A percentile compares a stretch with the other conserved stretches of the same genome.
Conservation (phyloP, 257 asterid species). For the Nyctanthes arbortristis region DNA sequence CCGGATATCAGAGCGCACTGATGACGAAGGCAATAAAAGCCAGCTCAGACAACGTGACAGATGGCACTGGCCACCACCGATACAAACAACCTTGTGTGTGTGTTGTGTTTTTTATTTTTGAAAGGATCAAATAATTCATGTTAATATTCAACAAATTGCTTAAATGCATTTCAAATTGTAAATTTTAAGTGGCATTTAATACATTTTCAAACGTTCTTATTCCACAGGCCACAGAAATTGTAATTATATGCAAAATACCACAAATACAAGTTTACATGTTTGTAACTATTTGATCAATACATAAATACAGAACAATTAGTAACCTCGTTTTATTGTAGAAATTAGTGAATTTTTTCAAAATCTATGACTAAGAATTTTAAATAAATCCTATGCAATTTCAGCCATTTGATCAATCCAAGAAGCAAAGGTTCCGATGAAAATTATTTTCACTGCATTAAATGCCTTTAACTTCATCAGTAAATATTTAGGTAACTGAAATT, state of each 20-base stretch:
- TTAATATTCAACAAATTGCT: slow-evolving; percentile 10
- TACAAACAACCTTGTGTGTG: too few species aligned
- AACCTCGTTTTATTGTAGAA: not conserved
- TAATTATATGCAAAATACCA: not conserved
- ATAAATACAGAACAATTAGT: slow-evolving; percentile 6
- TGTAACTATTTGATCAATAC: not conserved
- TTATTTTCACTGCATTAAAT: slow-evolving; percentile 33
- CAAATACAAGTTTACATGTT: not conserved
- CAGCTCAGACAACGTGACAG: too few species aligned
- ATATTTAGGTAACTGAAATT: slow-evolving; percentile 35
- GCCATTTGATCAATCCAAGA: slow-evolving; percentile 30
- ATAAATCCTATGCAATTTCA: not conserved
- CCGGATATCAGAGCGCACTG: too few species aligned
- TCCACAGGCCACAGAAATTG: not conserved
- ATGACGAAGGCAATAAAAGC: too few species aligned
- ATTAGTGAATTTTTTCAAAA: not conserved
- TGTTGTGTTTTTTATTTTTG: too few species aligned
- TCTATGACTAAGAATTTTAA: not conserved
- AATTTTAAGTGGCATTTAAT: not conserved
- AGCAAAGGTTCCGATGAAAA: slow-evolving; percentile 29
- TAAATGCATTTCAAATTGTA: slow-evolving; percentile 17
- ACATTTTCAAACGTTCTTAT: slow-evolving; percentile 5
- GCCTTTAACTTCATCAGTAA: slow-evolving; percentile 37
- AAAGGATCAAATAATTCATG: too few species aligned
- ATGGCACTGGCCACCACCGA: too few species aligned